Percentiles rank a stretch among this genome's conserved stretches.
Evolutionary conservation across 371 early-diverging fungal species (phyloP).

Genomic region (Neoconidiobolus thromboides): DNA sequence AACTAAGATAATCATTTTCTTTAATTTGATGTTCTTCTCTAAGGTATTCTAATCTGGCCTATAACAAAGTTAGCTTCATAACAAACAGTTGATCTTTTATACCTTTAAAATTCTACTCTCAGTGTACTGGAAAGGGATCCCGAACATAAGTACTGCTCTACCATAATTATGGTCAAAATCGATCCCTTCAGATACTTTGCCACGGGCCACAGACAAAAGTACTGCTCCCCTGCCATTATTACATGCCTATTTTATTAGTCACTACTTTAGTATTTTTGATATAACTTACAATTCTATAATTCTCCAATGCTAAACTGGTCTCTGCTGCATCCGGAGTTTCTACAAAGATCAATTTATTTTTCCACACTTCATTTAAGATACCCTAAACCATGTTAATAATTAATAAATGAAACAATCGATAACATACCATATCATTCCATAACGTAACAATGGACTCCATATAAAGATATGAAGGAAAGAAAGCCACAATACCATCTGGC

Average conservation of each 20-base stretch:
- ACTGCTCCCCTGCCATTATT: conserved; percentile 98
- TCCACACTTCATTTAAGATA: conserved; percentile 83
- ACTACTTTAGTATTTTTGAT: too few relatives aligned
- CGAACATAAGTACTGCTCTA: conserved; percentile 95
- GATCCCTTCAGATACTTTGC: conserved; percentile 99
- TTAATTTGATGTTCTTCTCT: conserved; percentile 83
- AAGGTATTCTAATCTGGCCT: conserved; percentile 91
- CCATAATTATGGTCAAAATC: conserved; percentile 99
- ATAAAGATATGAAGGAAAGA: conserved; percentile 98
- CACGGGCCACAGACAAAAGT: conserved; percentile 97
- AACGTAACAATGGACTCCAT: conserved; percentile 98
- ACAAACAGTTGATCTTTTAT: not conserved
- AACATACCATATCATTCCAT: conserved; percentile 84
- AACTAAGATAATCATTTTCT: conserved; percentile 97
- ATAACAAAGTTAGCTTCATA: not conserved
- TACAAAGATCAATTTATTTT: conserved; percentile 95
- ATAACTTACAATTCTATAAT: conserved; percentile 56
- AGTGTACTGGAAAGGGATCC: conserved; percentile 99
- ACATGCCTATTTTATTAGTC: conserved; percentile 28
- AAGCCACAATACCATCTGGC: conserved; percentile 98
- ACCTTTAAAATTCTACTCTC: conserved; percentile 88
- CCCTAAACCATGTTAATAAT: conserved; percentile 25
- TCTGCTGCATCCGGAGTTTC: conserved; percentile 99
- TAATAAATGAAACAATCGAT: conserved; percentile 2
- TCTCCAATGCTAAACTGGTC: conserved; percentile 87